Evolutionary conservation across 257 asterid species (phyloP).

Genomic region (Solanum piurae): DNA sequence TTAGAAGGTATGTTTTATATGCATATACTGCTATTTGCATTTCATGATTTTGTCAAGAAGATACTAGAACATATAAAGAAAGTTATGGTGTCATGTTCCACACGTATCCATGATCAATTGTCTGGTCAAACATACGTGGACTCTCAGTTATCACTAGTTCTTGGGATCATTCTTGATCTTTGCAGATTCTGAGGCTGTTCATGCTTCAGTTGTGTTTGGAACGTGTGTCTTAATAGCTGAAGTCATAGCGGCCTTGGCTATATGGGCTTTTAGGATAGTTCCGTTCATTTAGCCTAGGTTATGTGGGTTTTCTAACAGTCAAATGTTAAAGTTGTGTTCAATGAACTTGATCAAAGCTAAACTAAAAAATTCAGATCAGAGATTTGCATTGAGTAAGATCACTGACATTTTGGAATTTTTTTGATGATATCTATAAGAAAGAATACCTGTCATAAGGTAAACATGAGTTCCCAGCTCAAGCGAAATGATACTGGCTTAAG

Average conservation of each 20-base stretch:
- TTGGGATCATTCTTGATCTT: background rate
- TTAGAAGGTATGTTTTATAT: background rate
- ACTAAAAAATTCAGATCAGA: background rate
- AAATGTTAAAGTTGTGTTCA: background rate
- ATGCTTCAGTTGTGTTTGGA: background rate
- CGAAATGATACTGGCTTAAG: background rate
- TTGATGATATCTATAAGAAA: background rate
- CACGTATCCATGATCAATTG: background rate
- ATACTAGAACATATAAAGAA: background rate
- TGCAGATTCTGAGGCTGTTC: background rate
- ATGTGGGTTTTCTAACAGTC: background rate
- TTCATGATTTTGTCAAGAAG: background rate
- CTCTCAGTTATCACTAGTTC: background rate
- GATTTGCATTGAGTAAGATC: background rate
- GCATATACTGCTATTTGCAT: background rate
- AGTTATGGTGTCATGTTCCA: background rate
- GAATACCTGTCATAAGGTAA: background rate
- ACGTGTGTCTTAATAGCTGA: background rate
- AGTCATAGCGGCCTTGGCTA: background rate
- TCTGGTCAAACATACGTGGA: background rate
- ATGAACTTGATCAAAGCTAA: background rate
- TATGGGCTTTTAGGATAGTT: background rate
- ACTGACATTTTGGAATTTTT: background rate
- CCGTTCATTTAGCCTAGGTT: background rate
- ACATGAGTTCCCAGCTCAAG: background rate